A percentile compares a stretch with the other conserved stretches of the same genome.
phyloP scores from a whole-genome alignment of 495 filamentous ascomycete species.

The Neurospora terricola region DNA sequence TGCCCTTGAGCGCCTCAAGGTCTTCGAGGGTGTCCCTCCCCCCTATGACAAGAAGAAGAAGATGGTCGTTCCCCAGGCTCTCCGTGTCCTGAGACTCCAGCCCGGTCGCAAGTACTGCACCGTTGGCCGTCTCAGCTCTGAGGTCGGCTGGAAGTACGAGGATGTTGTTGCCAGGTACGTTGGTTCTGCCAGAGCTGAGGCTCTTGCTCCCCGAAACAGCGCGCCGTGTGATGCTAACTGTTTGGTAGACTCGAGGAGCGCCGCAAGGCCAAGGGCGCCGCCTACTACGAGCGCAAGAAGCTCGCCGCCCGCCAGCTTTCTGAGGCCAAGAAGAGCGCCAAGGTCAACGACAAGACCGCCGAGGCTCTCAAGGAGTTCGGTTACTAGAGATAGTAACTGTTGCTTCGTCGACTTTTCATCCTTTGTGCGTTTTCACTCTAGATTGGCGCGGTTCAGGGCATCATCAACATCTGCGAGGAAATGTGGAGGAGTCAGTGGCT shows the following conservation, averaged over 20 bases:
- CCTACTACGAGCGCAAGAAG: constrained; percentile 99
- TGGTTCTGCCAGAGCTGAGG: not conserved
- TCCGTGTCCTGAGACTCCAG: constrained; percentile 87
- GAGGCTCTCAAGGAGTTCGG: constrained; percentile 45
- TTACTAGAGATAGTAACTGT: constrained; percentile 36
- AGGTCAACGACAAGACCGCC: constrained; percentile 60
- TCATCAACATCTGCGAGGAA: constrained; percentile 31
- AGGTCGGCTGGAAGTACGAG: constrained; percentile 99
- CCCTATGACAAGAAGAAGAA: constrained; percentile 99
- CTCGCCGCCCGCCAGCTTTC: constrained; percentile 73
- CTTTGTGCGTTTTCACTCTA: constrained; percentile 32
- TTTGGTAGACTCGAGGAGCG: constrained; percentile 85
- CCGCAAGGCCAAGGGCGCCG: constrained; percentile 95
- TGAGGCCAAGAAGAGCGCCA: constrained; percentile 86
- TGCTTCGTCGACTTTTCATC: constrained; percentile 15
- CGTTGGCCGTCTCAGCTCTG: constrained; percentile 91
- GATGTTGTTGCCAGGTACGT: constrained; percentile 94
- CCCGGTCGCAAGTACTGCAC: constrained; percentile 99
- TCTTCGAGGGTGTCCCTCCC: constrained; percentile 98
- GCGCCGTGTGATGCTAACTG: constrained; percentile 28
- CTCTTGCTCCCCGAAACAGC: not conserved
- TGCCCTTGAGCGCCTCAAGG: constrained; percentile 95
- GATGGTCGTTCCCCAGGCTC: constrained; percentile 95
- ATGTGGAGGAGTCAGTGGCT: constrained; percentile 25
- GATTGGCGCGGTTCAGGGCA: constrained; percentile 34